Evolutionary conservation across 1,284 basidiomycete species (phyloP), one percentile per base, ranked within the genome.

Genomic region (Stygiomarasmius scandens): DNA sequence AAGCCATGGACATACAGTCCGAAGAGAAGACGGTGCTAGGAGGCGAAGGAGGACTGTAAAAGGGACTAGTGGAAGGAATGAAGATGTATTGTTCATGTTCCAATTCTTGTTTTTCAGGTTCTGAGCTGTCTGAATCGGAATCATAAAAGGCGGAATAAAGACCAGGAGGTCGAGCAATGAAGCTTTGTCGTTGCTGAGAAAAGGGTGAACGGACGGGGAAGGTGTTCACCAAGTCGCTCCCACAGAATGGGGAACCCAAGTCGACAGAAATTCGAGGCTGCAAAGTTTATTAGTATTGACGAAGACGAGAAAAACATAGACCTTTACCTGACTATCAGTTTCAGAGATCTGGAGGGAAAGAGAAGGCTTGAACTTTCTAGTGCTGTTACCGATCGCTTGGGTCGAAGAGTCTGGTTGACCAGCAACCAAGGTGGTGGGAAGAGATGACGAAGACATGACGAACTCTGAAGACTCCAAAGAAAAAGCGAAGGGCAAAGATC

Each of bases 31-130:
- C 23, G 34, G 38, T 34, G 23, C 8, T 29, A 8, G 22, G 23
- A 14, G 29, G 24, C 2, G 43, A 25, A 54, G 55, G 58, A 46
- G 47, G 58, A 25, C 27, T 44, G 48, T 56, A 56, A 19, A 60
- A 60, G 14, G 50, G 50, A 27, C 50, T 52, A 23, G 51, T 38
- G 9, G 48, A 50, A 32, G 47, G 48, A 14, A 60, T 56, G 14
- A n/a, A 45, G 12, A 60, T 56, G 47, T 51, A 56, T 32, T 60
- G 58, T 14, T n/a, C n/a, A n/a, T n/a, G n/a, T n/a, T 54, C 58
- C 23, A 43, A 23, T 27, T 46, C 54, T 19, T 51, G 36, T 9
- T 51, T 12, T 11, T 52, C 36, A 4, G 49, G 24, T 38, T 55
- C 49, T 6, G 52, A 49, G 22, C n/a, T 23, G 8, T 51, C 27